Conservation (phyloP, 1,139 yeast species). For the Blastobotrys capitulatus region DNA sequence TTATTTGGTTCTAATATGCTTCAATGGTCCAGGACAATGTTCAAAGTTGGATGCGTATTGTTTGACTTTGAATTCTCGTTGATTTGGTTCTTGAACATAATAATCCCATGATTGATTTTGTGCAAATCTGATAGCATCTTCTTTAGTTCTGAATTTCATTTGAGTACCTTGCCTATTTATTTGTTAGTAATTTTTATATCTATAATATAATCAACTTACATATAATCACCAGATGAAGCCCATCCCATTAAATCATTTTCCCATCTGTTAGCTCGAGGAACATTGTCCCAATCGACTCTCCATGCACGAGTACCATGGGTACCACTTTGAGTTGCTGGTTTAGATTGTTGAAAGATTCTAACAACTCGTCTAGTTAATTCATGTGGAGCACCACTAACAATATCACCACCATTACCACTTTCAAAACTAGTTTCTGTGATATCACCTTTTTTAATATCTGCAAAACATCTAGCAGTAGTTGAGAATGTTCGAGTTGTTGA, state of each 20-base stretch:
- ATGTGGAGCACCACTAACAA: conserved; percentile 71
- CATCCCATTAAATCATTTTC: conserved; percentile 87
- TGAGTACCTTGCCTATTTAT: conserved; percentile 56
- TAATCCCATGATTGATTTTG: conserved; percentile 82
- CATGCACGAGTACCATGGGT: conserved; percentile 43
- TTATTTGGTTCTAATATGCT: conserved; percentile 77
- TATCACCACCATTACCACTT: conserved; percentile 7
- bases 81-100: conserved; percentile 76
- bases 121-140: conserved; percentile 75
- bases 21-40: conserved; percentile 67
- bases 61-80: conserved; percentile 68
- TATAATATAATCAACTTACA: conserved; percentile 35
- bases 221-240: conserved; percentile 73
- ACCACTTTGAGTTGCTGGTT: conserved; percentile 81
- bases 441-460: conserved; percentile 9
- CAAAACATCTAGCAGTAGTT: conserved; percentile 11
- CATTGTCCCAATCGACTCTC: conserved; percentile 82
- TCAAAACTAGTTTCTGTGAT: conserved; percentile 6
- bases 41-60: conserved; percentile 67
- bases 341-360: conserved; percentile 70
- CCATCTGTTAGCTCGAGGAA: conserved; percentile 79
- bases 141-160: conserved; percentile 68
- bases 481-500: conserved; percentile 11
- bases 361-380: conserved; percentile 64
- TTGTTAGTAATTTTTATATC: background rate